Evolutionary conservation across 1,284 basidiomycete genomes (phyloP).

Genomic region (Fistulinella staudtii): DNA sequence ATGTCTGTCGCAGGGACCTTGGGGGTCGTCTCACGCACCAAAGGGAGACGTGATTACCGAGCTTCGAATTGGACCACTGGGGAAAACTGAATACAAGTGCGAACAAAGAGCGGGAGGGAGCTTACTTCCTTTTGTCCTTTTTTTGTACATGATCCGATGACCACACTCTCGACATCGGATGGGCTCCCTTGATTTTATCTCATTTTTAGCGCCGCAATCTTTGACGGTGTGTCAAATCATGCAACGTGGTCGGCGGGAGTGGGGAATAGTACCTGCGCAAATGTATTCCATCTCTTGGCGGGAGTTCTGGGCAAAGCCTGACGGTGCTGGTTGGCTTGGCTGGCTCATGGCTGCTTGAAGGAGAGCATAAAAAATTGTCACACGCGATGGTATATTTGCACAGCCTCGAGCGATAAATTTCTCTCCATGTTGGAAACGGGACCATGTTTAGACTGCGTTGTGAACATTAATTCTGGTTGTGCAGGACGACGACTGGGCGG

Average conservation of each 20-base stretch:
- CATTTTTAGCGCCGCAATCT: conserved; percentile 95
- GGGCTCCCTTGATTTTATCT: conserved; percentile 90
- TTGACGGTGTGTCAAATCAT: conserved; percentile 12
- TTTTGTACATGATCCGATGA: conserved; percentile 99
- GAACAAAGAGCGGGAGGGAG: conserved; percentile 1
- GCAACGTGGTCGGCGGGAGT: neutral
- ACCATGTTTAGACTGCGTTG: no score
- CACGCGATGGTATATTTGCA: conserved; percentile 14
- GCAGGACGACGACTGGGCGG: neutral
- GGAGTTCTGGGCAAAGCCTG: conserved; percentile 35
- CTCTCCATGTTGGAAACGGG: neutral
- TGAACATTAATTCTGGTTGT: neutral
- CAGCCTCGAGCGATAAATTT: neutral
- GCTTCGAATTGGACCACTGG: conserved; percentile 88
- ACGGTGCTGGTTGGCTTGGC: conserved; percentile 19
- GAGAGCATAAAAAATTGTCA: conserved; percentile 6
- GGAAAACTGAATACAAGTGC: conserved; percentile 15
- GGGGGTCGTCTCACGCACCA: neutral
- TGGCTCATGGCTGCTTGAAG: conserved; percentile 27
- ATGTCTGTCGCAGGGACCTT: neutral
- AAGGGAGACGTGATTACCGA: conserved; percentile 42
- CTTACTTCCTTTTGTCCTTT: conserved; percentile 88
- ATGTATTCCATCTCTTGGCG: conserved; percentile 83
- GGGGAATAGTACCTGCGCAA: conserved; percentile 68
- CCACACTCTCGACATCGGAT: conserved; percentile 97